Base-by-base conservation (phyloP, 257 asterid species). In the Solanum etuberosum region DNA sequence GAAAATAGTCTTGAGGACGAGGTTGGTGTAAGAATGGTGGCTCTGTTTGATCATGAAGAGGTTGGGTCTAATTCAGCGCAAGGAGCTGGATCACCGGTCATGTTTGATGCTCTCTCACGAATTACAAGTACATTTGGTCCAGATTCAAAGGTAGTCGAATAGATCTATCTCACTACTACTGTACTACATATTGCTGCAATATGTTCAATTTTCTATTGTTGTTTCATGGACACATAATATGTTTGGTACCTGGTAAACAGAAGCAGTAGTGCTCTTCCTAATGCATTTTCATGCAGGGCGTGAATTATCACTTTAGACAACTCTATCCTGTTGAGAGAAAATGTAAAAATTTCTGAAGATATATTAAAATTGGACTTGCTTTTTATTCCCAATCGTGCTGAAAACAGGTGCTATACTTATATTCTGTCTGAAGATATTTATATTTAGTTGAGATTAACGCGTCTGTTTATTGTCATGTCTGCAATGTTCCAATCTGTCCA, bases 31-130 rank as follows among this genome's bases (percentile, higher is more conserved):
- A 93, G 98, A 91, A 93, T 96, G 98, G 98, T 97, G 35, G 95
- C 99, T n/a, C 90, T 96, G 90, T 96, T 95, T 89, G 99, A 97
- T 91, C 99, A 97, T 34, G 99, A 96, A 91, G 99, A 97, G 91
- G 94, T 96, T 88, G 99, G 99, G 73, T 97, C 99, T 40, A 48
- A 92, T 87, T 97, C 99, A 25, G 99, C 98, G 43, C 99, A 97
- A 92, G 99, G 99, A 90, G 99, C 98, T 38, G 99, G 99, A 87
- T 97, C 99, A 77, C 99, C 99, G 5, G 98, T 91, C 72, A 90
- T 91, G 93, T 88, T 91, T 87, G 99, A 97, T 91, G 95, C 99
- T 88, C 89, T 97, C 86, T 94, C 99, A 67, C 95, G 99, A 87
- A 93, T 96, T 87, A 96, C 99, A 27, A 86, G 82, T 92, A 91